These are phyloP conservation scores for Chimonanthus salicifolius DNA, from an alignment of 164 flowering plant genomes.

Conservation along the genomic window DNA sequence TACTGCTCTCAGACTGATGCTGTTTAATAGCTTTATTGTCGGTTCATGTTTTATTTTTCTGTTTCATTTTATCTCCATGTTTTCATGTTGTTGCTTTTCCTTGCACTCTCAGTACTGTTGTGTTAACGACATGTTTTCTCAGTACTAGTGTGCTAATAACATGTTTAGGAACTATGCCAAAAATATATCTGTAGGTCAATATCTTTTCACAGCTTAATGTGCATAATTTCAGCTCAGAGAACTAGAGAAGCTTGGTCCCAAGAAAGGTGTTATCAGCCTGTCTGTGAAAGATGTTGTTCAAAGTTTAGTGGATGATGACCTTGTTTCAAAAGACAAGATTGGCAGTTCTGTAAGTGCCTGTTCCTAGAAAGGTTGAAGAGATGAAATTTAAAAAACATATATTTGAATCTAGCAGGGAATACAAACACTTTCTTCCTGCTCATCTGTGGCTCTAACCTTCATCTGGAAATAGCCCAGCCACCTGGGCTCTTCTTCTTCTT, in stretches of 20 bases:
- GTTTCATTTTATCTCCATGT: neutral
- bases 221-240: slow-evolving; percentile 72
- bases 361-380: neutral
- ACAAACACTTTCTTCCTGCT: too few relatives aligned
- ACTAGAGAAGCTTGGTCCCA: slow-evolving; percentile 92
- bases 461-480: neutral
- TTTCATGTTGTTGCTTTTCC: neutral
- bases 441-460: too few relatives aligned
- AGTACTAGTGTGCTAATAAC: neutral
- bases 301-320: slow-evolving; percentile 96
- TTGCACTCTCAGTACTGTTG: neutral
- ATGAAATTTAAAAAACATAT: neutral
- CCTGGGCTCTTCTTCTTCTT: too few relatives aligned
- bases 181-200: neutral
- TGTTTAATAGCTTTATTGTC: neutral
- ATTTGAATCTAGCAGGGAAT: too few relatives aligned
- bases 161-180: neutral
- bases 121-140: too few relatives aligned
- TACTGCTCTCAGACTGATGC: too few relatives aligned
- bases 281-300: slow-evolving; percentile 98
- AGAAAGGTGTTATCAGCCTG: slow-evolving; percentile 88
- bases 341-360: slow-evolving; percentile 85
- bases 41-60: neutral
- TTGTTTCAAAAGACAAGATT: slow-evolving; percentile 88
- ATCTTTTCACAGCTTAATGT: neutral